Evolutionary conservation across 805 yeast species (phyloP).

Genomic region (Ascoidea rubescens): DNA sequence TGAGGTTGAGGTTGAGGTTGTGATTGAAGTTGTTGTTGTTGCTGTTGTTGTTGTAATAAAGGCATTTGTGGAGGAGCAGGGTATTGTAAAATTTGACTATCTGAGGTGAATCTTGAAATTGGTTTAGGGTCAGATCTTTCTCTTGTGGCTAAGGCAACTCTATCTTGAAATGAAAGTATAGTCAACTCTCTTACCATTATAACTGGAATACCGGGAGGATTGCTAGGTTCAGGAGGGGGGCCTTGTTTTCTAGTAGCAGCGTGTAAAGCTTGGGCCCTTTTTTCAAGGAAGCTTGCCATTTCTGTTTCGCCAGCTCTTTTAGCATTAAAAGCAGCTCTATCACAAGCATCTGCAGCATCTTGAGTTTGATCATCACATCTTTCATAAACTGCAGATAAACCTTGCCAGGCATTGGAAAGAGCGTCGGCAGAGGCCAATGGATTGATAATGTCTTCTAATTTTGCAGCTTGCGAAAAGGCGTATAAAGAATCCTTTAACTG

Average conservation of each 20-base stretch:
- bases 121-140: neutral
- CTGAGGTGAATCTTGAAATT: too few relatives aligned
- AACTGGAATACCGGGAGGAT: constrained; percentile 34
- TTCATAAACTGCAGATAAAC: constrained; percentile 46
- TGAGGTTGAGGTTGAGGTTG: neutral
- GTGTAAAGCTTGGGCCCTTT: constrained; percentile 27
- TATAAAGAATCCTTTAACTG: constrained; percentile 55
- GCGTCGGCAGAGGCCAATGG: constrained; percentile 22
- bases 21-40: neutral
- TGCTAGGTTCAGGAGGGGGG: constrained; percentile 29
- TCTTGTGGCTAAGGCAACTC: constrained; percentile 12
- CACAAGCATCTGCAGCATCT: constrained; percentile 49
- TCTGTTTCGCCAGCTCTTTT: constrained; percentile 30
- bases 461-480: constrained; percentile 53
- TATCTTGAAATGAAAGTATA: constrained; percentile 21
- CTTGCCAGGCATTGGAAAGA: constrained; percentile 53
- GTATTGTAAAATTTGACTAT: neutral
- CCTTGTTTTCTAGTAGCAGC: constrained; percentile 28
- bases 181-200: constrained; percentile 19
- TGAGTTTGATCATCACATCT: constrained; percentile 44
- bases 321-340: constrained; percentile 35
- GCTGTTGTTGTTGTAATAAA: constrained; percentile 1
- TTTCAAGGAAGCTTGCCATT: constrained; percentile 27
- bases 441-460: constrained; percentile 33
- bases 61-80: neutral